These are phyloP conservation scores for Lepraria neglecta DNA, from an alignment of 495 filamentous ascomycete genomes.

Conservation along the genomic window DNA sequence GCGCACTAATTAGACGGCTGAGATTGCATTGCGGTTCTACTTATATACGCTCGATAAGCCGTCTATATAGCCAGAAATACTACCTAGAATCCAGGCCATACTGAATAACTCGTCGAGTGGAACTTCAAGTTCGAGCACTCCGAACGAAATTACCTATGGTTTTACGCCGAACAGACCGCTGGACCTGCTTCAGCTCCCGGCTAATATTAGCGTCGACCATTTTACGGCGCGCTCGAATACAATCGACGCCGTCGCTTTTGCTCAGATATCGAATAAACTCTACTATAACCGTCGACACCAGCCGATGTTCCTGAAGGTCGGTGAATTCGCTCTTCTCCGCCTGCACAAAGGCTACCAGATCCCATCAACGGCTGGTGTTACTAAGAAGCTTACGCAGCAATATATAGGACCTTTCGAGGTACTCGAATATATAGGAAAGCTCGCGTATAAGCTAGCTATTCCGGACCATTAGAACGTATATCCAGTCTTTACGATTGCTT, in stretches of 20 bases:
- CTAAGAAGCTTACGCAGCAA: no score
- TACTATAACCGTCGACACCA: slow-evolving; percentile 15
- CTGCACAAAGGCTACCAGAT: no score
- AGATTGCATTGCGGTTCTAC: no score
- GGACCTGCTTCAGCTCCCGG: neutral
- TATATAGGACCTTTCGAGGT: no score
- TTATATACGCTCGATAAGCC: no score
- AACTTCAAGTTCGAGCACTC: neutral
- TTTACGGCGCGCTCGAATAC: neutral
- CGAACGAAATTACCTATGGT: slow-evolving; percentile 1
- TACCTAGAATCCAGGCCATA: no score
- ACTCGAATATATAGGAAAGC: no score
- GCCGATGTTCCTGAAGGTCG: slow-evolving; percentile 5
- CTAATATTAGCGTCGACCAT: slow-evolving; percentile 14
- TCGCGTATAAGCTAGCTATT: slow-evolving; percentile 1
- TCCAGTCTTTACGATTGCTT: neutral
- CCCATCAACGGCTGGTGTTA: no score
- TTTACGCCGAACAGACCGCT: neutral
- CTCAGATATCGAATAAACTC: slow-evolving; percentile 15
- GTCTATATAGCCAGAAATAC: no score
- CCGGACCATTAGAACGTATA: slow-evolving; percentile 7
- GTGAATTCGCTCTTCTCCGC: neutral
- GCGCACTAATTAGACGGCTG: no score
- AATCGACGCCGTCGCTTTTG: slow-evolving; percentile 2
- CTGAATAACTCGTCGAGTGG: no score